Evolutionary conservation across 2,329 filamentous ascomycete genomes (phyloP), one percentile per base, ranked within the genome.

Genomic region (Reticulascus tulasneorum): DNA sequence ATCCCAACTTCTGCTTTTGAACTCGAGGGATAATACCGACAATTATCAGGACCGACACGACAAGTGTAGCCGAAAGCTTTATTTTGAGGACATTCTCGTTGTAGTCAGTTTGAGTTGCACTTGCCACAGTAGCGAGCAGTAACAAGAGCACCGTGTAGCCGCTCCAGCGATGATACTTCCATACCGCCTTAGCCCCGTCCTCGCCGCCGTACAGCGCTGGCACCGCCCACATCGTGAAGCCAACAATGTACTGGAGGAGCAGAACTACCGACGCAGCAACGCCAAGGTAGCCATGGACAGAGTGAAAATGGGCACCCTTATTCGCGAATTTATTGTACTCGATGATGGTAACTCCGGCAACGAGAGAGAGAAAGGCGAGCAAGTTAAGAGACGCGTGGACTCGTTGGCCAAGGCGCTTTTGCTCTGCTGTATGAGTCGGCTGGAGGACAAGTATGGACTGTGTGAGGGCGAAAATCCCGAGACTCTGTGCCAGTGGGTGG

Each of bases 381-480:
- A 79, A 62, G 58, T 89, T 88, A 47, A 96, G 67, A 10, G 66
- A 62, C 17, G 80, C 82, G 62, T 98, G 91, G 29, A 77, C 50
- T 39, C 65, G 64, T 44, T 75, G 71, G 23, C 76, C 78, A 23
- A 63, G 52, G 23, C 63, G 59, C 63, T 96, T 96, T 63, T 95
- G 86, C 12, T 70, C 60, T 3, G 81, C 67, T 0, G 86, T 86
- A 50, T 85, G 77, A 0, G 91, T 95, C 2, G 91, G 93, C 60
- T 98, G 93, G 23, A 97, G 75, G 48, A 93, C 67, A 34, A 97
- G 79, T 47, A 90, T 79, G 37, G 83, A 84, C 69, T 96, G 84
- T 13, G 85, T 75, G 51, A 93, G 71, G 39, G 87, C 71, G 44
- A 95, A 71, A 40, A 94, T 60, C 31, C 80, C 89, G 38, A 84